Evolutionary conservation across 78 protist genomes (phyloP).

Genomic region (Dictyostelium brefeldianum): DNA sequence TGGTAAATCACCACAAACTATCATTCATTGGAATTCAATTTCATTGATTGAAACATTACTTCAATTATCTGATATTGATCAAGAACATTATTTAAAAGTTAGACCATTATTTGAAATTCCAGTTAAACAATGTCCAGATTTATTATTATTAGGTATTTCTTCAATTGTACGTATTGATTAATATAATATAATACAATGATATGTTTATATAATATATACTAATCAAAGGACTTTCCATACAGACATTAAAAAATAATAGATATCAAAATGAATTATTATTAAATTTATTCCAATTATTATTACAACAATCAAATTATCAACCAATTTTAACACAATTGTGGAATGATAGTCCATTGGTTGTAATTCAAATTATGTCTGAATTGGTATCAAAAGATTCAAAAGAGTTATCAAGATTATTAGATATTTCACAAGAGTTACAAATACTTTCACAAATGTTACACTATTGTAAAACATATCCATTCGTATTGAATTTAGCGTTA

Average conservation of each 20-base stretch:
- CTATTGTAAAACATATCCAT: conserved; percentile 64
- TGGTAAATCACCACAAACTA: conserved; percentile 45
- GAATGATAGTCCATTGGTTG: conserved; percentile 72
- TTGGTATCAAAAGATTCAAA: conserved; percentile 65
- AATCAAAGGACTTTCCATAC: no score
- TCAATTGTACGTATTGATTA: conserved; percentile 39
- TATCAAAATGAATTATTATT: conserved; percentile 60
- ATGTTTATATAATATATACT: no score
- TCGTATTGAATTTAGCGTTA: conserved; percentile 91
- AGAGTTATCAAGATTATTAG: conserved; percentile 82
- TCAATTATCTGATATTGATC: conserved; percentile 52
- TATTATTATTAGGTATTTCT: conserved; percentile 69
- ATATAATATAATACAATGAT: no score
- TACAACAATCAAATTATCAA: conserved; percentile 58
- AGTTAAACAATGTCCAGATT: conserved; percentile 82
- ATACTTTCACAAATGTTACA: conserved; percentile 65
- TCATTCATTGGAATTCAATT: conserved; percentile 79
- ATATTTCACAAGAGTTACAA: conserved; percentile 84
- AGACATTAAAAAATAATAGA: conserved; percentile 37
- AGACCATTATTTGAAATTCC: conserved; percentile 77
- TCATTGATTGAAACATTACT: conserved; percentile 79
- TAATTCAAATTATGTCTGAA: conserved; percentile 85
- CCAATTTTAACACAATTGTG: conserved; percentile 57
- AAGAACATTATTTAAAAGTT: conserved; percentile 49
- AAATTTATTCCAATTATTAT: conserved; percentile 49